Percentiles rank a stretch among this genome's conserved stretches.
phyloP scores from a whole-genome alignment of 495 filamentous ascomycete species.

The Xylaria cubensis region DNA sequence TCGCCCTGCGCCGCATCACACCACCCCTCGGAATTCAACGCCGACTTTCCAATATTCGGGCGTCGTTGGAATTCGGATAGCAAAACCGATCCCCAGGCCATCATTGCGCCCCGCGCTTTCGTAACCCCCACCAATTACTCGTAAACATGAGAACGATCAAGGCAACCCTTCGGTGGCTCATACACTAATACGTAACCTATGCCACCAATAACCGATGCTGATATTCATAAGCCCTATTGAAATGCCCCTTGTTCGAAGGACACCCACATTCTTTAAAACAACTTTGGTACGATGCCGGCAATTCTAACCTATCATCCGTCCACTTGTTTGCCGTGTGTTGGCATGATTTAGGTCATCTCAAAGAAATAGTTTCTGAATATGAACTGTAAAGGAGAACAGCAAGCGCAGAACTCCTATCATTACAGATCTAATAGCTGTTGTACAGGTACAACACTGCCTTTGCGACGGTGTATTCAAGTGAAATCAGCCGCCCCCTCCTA shows the following conservation, averaged over 20 bases:
- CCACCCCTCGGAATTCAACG: slow-evolving; percentile 5
- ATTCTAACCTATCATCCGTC: not conserved
- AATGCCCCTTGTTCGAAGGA: too few relatives aligned
- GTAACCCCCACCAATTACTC: not conserved
- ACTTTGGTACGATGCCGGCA: not conserved
- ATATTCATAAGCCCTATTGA: too few relatives aligned
- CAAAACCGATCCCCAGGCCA: not conserved
- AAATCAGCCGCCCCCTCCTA: not conserved
- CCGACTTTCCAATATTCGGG: not conserved
- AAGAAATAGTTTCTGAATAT: not conserved
- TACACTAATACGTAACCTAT: not conserved
- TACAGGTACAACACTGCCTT: not conserved
- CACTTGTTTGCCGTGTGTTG: not conserved
- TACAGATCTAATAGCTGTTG: not conserved
- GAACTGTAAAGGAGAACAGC: not conserved
- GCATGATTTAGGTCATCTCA: not conserved
- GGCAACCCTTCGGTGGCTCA: not conserved
- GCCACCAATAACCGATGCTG: not conserved
- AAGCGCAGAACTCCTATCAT: slow-evolving; percentile 1
- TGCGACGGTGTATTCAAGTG: not conserved
- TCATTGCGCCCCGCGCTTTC: not conserved
- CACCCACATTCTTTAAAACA: too few relatives aligned
- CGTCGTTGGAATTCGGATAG: not conserved
- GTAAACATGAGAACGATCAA: not conserved
- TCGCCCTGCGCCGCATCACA: not conserved